Evolutionary conservation across 768 basidiomycete species (phyloP), one percentile per base, ranked within the genome.

Genomic region (Lactarius akahatsu): DNA sequence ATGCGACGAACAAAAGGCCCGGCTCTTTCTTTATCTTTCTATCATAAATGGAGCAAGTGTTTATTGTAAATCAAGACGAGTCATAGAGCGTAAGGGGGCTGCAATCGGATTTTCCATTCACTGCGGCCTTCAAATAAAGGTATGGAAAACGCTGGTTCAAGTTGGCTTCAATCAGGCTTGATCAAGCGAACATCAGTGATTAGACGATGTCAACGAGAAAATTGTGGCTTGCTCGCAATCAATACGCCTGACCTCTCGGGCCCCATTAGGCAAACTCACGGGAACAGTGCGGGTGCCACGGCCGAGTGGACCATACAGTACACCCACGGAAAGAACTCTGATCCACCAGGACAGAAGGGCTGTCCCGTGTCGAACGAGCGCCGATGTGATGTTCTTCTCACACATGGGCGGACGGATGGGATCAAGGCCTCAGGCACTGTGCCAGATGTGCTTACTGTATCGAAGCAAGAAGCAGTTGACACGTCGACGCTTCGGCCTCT

Each of bases 401-500:
- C 43, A 30, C 43, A 62, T 28, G 40, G 54, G 54, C 54, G 23
- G 50, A 26, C 26, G 50, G 28, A 63, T 43, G n/a, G 40, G 43
- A 56, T 63, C 62, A 63, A 40, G 32, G 62, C 40, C 56, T 63
- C 62, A 63, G 54, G 62, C 40, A 63, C 40, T 23, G 32, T 36
- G n/a, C 45, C n/a, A 34, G 43, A 30, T 50, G 30, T 4, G 15
- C 15, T 40, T 59, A 30, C 18, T n/a, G 32, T 59, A 43, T n/a
- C 8, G 32, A 15, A 26, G 4, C 9, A 18, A 23, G 8, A 34
- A 23, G 30, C 45, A 61, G 41, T 18, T 26, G 61, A 57, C 30
- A 63, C 41, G 62, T 63, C 56, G 56, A 45, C 54, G 15, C 40
- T 47, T 34, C n/a, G 50, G 26, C 26, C n/a, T 18, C 34, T 36